A percentile compares a stretch with the other conserved stretches of the same genome.
phyloP scores from a whole-genome alignment of 345 rosid species.

The Gynandropsis gynandra region DNA sequence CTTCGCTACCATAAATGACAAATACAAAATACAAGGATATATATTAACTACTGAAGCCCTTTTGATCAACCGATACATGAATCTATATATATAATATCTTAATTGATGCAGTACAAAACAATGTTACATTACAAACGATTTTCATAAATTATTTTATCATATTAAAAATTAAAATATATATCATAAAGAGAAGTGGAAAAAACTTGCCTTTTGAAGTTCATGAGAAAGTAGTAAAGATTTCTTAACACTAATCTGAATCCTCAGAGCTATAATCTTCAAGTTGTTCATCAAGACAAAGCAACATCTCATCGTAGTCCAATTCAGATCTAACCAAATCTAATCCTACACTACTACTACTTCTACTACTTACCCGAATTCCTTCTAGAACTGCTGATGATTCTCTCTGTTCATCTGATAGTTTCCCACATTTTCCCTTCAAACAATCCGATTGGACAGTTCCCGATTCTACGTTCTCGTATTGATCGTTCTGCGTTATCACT shows the following conservation, averaged over 20 bases:
- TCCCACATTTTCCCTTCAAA: constrained; percentile 38
- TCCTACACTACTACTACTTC: constrained; percentile 19
- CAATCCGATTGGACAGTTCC: constrained; percentile 12
- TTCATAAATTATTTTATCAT: too few relatives aligned
- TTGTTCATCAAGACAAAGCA: constrained; percentile 36
- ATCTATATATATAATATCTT: too few relatives aligned
- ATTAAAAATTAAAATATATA: too few relatives aligned
- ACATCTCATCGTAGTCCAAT: constrained; percentile 26
- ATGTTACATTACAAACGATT: too few relatives aligned
- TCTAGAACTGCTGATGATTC: constrained; percentile 12
- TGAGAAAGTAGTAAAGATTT: neutral
- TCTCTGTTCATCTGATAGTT: constrained; percentile 28
- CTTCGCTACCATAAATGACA: too few relatives aligned
- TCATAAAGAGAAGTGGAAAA: constrained; percentile 1
- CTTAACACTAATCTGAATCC: constrained; percentile 15
- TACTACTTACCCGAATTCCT: constrained; percentile 19
- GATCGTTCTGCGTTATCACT: neutral
- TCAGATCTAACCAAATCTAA: constrained; percentile 16
- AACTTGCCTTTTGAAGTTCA: too few relatives aligned
- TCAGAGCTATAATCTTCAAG: constrained; percentile 25
- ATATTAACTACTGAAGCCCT: too few relatives aligned
- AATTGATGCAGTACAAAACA: too few relatives aligned
- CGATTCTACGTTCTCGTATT: constrained; percentile 7
- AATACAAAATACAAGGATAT: too few relatives aligned
- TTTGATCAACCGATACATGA: too few relatives aligned